These are phyloP conservation scores for Pedinophyceae sp. DNA, from an alignment of 139 green algal genomes.

Conservation along the genomic window DNA sequence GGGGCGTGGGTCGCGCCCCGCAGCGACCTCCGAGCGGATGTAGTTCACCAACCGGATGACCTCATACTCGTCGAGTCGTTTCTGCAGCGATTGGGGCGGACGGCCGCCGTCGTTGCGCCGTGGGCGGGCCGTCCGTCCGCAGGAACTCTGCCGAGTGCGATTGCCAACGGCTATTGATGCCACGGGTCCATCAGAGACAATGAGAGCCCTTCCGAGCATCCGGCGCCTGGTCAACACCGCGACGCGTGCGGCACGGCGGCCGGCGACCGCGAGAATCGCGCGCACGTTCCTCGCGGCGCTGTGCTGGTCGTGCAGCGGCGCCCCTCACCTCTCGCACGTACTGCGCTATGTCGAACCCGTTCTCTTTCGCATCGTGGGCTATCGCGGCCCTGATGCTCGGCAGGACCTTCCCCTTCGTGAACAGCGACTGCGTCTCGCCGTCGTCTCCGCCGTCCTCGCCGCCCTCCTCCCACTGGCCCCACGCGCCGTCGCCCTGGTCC, in stretches of 20 bases:
- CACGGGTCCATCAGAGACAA: no score
- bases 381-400: slow-evolving; percentile 36
- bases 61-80: slow-evolving; percentile 45
- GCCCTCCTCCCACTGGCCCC: neutral
- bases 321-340: neutral
- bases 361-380: slow-evolving; percentile 25
- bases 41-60: slow-evolving; percentile 70
- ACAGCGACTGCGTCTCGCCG: neutral
- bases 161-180: neutral
- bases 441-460: neutral
- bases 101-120: neutral
- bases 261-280: neutral
- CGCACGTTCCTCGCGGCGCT: neutral
- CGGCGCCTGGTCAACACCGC: neutral
- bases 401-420: slow-evolving; percentile 11
- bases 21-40: slow-evolving; percentile 31
- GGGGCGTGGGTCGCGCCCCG: slow-evolving; percentile 26
- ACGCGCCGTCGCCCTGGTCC: neutral
- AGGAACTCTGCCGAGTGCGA: slow-evolving; percentile 1
- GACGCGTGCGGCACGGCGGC: no score
- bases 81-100: slow-evolving; percentile 11
- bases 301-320: neutral
- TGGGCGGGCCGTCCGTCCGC: neutral
- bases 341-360: slow-evolving; percentile 30
- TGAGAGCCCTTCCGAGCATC: no score